Evolutionary conservation across 176 grass and related monocot species (phyloP).

Genomic region (Cocos nucifera): DNA sequence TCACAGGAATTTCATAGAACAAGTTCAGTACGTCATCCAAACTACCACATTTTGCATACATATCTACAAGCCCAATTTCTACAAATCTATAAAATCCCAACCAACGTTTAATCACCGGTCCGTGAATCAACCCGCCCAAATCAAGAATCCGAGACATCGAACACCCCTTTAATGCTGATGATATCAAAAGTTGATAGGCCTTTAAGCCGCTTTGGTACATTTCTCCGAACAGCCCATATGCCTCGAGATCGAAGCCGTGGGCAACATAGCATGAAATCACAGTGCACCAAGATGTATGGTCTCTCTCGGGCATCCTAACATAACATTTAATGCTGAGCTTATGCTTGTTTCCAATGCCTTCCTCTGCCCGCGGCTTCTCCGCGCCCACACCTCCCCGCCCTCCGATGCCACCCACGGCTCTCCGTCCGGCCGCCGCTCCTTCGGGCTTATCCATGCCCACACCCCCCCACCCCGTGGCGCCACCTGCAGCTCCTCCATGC

Average conservation of each 20-base stretch:
- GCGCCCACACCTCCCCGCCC: too few species aligned
- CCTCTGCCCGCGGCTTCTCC: too few species aligned
- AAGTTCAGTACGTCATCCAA: conserved; percentile 36
- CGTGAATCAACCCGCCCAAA: conserved; percentile 64
- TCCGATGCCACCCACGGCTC: too few species aligned
- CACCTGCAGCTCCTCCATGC: too few species aligned
- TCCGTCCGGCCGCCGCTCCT: too few species aligned
- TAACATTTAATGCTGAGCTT: too few species aligned
- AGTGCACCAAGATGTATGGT: conserved; percentile 67
- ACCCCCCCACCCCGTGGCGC: too few species aligned
- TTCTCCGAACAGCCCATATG: conserved; percentile 36
- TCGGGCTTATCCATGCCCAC: too few species aligned
- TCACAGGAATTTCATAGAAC: conserved; percentile 72
- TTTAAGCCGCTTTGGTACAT: conserved; percentile 29
- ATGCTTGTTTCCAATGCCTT: too few species aligned
- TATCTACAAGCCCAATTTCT: conserved; percentile 62
- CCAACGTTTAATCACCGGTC: conserved; percentile 46
- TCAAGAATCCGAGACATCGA: conserved; percentile 42
- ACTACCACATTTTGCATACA: conserved; percentile 76
- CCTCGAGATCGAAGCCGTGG: conserved; percentile 33
- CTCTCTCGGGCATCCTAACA: conserved; percentile 50
- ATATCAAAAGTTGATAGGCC: too few species aligned
- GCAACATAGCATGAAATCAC: conserved; percentile 48
- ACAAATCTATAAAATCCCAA: conserved; percentile 60
- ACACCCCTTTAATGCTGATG: too few species aligned